A percentile compares a stretch with the other conserved stretches of the same genome.
Conservation (phyloP, 441 rosid genomes). For the Pelargonium citronellum region DNA sequence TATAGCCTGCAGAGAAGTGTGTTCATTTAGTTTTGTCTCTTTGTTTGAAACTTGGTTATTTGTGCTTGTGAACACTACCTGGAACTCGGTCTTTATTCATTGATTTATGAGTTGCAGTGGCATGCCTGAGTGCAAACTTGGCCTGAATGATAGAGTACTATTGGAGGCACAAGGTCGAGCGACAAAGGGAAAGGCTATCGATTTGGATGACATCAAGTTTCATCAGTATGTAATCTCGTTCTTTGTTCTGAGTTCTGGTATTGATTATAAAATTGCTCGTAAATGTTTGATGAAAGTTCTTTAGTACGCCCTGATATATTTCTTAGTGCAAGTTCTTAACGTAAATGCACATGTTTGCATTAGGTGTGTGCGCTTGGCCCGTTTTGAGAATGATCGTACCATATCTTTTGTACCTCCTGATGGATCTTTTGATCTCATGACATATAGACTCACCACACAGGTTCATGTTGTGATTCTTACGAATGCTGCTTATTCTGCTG, state of each 20-base stretch:
- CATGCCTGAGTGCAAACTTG: conserved; percentile 96
- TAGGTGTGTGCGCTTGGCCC: conserved; percentile 92
- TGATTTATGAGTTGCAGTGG: conserved; percentile 48
- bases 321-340: conserved; percentile 10
- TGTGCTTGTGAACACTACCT: conserved; percentile 9
- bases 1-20: not conserved
- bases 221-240: not conserved
- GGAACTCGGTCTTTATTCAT: conserved; percentile 5
- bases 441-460: conserved; percentile 90
- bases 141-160: conserved; percentile 41
- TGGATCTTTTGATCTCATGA: conserved; percentile 96
- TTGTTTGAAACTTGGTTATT: conserved; percentile 10
- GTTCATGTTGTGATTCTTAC: conserved; percentile 23
- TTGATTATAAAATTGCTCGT: not conserved
- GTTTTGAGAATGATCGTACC: conserved; percentile 89
- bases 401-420: conserved; percentile 94
- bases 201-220: conserved; percentile 74
- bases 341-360: conserved; percentile 9
- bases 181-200: conserved; percentile 96
- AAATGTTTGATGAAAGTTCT: conserved; percentile 7
- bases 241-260: not conserved
- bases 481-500: not conserved
- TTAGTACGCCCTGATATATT: conserved; percentile 8
- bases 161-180: conserved; percentile 96
- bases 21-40: conserved; percentile 3